Conservation (phyloP, 192 early-diverging fungal genomes). For the Coemansia sp. region DNA sequence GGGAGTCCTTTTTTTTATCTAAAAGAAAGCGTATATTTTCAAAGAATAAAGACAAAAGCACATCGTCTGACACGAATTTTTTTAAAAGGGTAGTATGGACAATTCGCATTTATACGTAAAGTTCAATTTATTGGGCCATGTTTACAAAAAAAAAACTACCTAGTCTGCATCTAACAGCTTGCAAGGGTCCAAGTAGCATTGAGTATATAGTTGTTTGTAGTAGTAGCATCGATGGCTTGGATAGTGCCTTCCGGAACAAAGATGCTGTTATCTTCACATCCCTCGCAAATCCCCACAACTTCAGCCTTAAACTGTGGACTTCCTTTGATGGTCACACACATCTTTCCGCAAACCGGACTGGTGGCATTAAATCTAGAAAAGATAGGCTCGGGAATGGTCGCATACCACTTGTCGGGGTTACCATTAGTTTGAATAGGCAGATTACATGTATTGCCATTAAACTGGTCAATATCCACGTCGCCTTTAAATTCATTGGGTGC, state of each 20-base stretch:
- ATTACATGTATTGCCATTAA: neutral
- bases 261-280: neutral
- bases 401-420: neutral
- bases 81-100: too few species aligned
- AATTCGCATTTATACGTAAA: too few species aligned
- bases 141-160: neutral
- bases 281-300: slow-evolving; percentile 1
- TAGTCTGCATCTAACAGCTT: neutral
- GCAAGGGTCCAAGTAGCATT: neutral
- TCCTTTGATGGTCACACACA: slow-evolving; percentile 1
- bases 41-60: too few species aligned
- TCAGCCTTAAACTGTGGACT: neutral
- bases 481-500: neutral
- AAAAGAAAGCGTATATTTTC: too few species aligned
- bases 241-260: neutral
- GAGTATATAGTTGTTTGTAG: neutral
- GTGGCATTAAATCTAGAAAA: neutral
- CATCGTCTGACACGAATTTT: too few species aligned
- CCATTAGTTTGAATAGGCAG: neutral
- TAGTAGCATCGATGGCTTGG: neutral
- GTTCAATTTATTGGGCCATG: neutral
- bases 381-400: neutral
- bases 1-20: too few species aligned
- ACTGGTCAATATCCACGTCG: slow-evolving; percentile 3
- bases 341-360: neutral